Conservation (phyloP, 1,284 basidiomycete genomes). For the Papiliotrema flavescens region DNA sequence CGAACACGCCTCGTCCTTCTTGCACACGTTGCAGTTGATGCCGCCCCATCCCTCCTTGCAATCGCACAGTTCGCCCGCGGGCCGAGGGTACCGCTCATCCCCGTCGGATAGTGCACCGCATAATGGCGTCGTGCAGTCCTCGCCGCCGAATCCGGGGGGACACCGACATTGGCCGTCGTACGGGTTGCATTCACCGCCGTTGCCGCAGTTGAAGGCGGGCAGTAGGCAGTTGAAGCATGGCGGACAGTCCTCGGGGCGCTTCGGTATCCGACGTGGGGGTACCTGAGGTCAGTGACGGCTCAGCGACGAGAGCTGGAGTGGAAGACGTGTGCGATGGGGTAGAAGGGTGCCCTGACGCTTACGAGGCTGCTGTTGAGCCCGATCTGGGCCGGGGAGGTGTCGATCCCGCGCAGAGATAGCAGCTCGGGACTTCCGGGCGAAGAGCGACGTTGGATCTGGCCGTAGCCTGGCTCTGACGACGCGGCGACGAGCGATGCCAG, state of each 20-base stretch:
- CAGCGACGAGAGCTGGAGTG: too few species aligned
- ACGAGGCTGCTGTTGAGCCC: not conserved
- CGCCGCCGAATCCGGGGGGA: constrained; percentile 83
- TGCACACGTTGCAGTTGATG: constrained; percentile 94
- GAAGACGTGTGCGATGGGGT: not conserved
- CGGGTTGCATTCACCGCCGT: constrained; percentile 77
- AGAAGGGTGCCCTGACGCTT: not conserved
- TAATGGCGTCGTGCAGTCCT: constrained; percentile 79
- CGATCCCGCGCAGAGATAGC: not conserved
- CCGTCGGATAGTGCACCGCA: constrained; percentile 91
- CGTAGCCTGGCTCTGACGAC: not conserved
- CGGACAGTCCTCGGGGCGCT: constrained; percentile 39
- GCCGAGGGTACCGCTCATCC: constrained; percentile 72
- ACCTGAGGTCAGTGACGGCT: too few species aligned
- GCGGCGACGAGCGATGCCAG: too few species aligned
- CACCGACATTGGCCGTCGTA: constrained; percentile 90
- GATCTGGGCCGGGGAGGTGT: not conserved
- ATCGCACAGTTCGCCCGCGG: constrained; percentile 70
- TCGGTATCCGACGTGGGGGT: constrained; percentile 20
- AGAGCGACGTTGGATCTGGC: not conserved
- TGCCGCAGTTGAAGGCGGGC: constrained; percentile 76
- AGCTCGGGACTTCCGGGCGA: not conserved
- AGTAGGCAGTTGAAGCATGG: constrained; percentile 83
- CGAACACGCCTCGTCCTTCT: constrained; percentile 71
- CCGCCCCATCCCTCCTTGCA: constrained; percentile 94